Evolutionary conservation across 2,329 filamentous ascomycete genomes (phyloP).

Genomic region (Ramularia endophylla): DNA sequence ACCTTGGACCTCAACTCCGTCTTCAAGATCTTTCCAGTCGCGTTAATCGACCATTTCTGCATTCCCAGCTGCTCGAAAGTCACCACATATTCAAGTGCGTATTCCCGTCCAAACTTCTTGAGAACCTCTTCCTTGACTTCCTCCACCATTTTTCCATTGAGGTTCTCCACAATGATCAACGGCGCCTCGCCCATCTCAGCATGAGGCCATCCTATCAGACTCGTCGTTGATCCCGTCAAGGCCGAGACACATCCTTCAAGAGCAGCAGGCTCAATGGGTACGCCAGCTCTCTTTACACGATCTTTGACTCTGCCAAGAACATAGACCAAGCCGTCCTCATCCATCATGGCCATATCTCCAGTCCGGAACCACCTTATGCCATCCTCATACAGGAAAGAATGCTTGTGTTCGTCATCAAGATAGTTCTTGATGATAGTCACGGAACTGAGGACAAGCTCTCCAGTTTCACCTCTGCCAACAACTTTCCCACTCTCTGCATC

Average conservation of each 20-base stretch:
- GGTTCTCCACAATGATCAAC: slow-evolving; percentile 14
- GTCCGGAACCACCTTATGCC: slow-evolving; percentile 22
- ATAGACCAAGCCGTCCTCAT: slow-evolving; percentile 15
- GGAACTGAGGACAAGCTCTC: slow-evolving; percentile 14
- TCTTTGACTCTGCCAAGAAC: slow-evolving; percentile 23
- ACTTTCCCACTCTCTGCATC: slow-evolving; percentile 10
- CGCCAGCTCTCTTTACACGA: slow-evolving; percentile 19
- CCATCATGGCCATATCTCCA: slow-evolving; percentile 22
- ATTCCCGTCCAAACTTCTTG: slow-evolving; percentile 18
- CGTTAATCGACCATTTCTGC: slow-evolving; percentile 19
- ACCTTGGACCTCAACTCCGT: slow-evolving; percentile 11
- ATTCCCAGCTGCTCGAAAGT: slow-evolving; percentile 17
- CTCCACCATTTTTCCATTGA: slow-evolving; percentile 13
- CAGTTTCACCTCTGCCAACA: slow-evolving; percentile 10
- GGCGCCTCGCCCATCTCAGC: slow-evolving; percentile 16
- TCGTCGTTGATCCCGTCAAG: slow-evolving; percentile 12
- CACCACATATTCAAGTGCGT: slow-evolving; percentile 15
- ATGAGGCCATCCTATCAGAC: slow-evolving; percentile 16
- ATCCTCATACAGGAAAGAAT: slow-evolving; percentile 12
- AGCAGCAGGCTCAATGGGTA: slow-evolving; percentile 19
- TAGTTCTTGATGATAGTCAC: slow-evolving; percentile 15
- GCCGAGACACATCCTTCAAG: slow-evolving; percentile 20
- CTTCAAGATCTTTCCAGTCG: slow-evolving; percentile 24
- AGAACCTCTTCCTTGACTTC: slow-evolving; percentile 17
- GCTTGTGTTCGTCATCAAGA: slow-evolving; percentile 12